These are phyloP conservation scores for Immersiporthe knoxdaviesiana DNA, from an alignment of 2,329 filamentous ascomycete genomes.

Conservation along the genomic window DNA sequence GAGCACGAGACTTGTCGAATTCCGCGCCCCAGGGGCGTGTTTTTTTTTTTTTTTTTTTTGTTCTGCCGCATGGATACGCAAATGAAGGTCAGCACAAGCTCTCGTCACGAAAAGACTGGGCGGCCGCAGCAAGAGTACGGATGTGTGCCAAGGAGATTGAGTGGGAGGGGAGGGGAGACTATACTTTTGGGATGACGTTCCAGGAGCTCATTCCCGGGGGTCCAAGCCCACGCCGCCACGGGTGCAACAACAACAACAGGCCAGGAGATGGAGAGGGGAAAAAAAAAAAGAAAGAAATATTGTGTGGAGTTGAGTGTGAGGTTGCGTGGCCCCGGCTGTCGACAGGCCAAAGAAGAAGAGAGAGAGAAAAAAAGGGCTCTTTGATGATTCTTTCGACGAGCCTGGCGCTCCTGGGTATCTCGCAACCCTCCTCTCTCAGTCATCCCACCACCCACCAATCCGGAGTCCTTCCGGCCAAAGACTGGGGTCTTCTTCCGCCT, in stretches of 20 bases:
- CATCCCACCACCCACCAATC: neutral
- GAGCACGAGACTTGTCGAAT: slow-evolving; percentile 17
- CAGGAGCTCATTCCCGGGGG: neutral
- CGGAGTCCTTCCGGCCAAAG: neutral
- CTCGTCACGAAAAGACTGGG: neutral
- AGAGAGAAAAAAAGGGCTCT: neutral
- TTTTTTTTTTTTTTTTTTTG: no score
- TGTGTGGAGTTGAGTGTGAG: neutral
- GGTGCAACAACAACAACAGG: neutral
- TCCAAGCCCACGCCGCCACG: neutral
- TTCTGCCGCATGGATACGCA: slow-evolving; percentile 12
- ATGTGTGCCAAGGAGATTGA: neutral
- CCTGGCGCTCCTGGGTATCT: neutral
- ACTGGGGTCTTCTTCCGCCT: neutral
- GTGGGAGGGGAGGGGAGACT: neutral
- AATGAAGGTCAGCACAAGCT: slow-evolving; percentile 15
- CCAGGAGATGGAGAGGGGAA: neutral
- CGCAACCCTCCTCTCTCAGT: neutral
- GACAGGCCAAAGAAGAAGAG: neutral
- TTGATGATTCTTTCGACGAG: neutral
- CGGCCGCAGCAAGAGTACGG: neutral
- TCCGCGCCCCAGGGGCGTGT: neutral
- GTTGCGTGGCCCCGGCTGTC: neutral
- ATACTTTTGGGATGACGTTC: neutral
- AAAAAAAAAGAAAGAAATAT: neutral